Conservation (phyloP, 1,139 yeast species). For the Hemisphaericaspora xylanilytica region DNA sequence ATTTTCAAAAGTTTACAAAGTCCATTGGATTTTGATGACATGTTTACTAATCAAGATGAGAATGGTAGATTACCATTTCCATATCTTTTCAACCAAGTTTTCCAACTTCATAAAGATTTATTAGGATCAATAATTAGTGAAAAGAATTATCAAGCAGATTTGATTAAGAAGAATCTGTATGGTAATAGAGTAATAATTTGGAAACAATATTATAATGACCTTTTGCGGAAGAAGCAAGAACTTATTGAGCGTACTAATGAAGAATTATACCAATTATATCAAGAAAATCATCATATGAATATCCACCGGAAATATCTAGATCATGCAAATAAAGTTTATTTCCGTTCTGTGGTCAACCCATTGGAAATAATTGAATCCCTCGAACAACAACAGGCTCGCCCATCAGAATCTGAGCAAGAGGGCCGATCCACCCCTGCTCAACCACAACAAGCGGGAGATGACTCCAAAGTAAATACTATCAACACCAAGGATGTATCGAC, state of each 20-base stretch:
- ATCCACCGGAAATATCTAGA: slow-evolving; percentile 12
- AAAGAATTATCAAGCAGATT: slow-evolving; percentile 28
- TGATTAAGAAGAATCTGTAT: slow-evolving; percentile 23
- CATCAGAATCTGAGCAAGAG: slow-evolving; percentile 9
- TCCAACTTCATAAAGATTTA: slow-evolving; percentile 25
- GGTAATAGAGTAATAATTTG: slow-evolving; percentile 33
- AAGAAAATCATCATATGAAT: slow-evolving; percentile 25
- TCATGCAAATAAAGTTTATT: slow-evolving; percentile 26
- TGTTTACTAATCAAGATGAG: slow-evolving; percentile 14
- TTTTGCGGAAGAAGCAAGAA: slow-evolving; percentile 23
- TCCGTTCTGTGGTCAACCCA: slow-evolving; percentile 27
- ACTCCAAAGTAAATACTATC: slow-evolving; percentile 7
- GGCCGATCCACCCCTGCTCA: neutral
- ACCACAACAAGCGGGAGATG: neutral
- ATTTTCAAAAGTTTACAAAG: slow-evolving; percentile 30
- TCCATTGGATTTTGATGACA: slow-evolving; percentile 36
- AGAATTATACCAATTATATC: slow-evolving; percentile 26
- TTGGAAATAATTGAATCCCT: slow-evolving; percentile 13
- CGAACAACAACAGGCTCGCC: slow-evolving; percentile 6
- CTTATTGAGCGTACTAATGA: slow-evolving; percentile 24
- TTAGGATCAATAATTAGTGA: slow-evolving; percentile 28
- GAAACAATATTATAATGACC: slow-evolving; percentile 29
- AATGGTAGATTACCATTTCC: slow-evolving; percentile 28
- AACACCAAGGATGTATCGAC: slow-evolving; percentile 8
- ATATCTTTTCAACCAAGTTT: slow-evolving; percentile 25